Evolutionary conservation across 352 stramenopile genomes (phyloP).

Genomic region (Globisporangium cystogenes): DNA sequence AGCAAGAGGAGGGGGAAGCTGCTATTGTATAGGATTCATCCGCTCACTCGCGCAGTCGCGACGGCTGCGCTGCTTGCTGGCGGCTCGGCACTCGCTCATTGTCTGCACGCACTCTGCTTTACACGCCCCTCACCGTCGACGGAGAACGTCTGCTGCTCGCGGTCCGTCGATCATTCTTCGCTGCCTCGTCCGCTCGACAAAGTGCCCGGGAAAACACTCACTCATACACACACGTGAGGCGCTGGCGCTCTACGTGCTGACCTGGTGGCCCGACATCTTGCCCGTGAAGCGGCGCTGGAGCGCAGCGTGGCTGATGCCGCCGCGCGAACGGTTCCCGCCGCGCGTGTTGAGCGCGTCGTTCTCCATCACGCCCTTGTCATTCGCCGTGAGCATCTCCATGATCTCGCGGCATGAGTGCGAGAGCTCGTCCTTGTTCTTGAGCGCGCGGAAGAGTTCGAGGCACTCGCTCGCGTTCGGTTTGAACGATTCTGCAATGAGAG

Average conservation of each 20-base stretch:
- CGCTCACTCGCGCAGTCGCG: not conserved
- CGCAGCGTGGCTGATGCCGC: slow-evolving; percentile 66
- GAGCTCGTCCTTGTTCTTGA: slow-evolving; percentile 84
- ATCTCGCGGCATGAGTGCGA: slow-evolving; percentile 66
- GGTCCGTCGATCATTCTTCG: not conserved
- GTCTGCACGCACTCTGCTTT: slow-evolving; percentile 1
- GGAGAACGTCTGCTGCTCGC: not conserved
- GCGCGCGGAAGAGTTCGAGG: slow-evolving; percentile 57
- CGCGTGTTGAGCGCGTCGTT: slow-evolving; percentile 64
- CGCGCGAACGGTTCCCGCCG: slow-evolving; percentile 48
- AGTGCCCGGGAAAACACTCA: not conserved
- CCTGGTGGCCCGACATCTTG: slow-evolving; percentile 72
- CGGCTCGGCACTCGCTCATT: no score
- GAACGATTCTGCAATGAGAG: slow-evolving; percentile 16
- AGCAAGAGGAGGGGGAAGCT: not conserved
- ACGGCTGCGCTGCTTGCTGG: not conserved
- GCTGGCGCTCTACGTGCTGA: slow-evolving; percentile 17
- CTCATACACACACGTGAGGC: not conserved
- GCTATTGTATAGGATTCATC: slow-evolving; percentile 2
- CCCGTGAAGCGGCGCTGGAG: slow-evolving; percentile 76
- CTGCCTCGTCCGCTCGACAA: not conserved
- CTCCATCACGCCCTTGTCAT: slow-evolving; percentile 60
- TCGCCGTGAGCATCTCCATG: slow-evolving; percentile 60
- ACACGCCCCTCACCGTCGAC: not conserved
- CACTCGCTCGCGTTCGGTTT: slow-evolving; percentile 44